Percentiles rank a stretch among this genome's conserved stretches.
Evolutionary conservation across 768 basidiomycete genomes (phyloP).

Genomic region (Suillus ampliporus): DNA sequence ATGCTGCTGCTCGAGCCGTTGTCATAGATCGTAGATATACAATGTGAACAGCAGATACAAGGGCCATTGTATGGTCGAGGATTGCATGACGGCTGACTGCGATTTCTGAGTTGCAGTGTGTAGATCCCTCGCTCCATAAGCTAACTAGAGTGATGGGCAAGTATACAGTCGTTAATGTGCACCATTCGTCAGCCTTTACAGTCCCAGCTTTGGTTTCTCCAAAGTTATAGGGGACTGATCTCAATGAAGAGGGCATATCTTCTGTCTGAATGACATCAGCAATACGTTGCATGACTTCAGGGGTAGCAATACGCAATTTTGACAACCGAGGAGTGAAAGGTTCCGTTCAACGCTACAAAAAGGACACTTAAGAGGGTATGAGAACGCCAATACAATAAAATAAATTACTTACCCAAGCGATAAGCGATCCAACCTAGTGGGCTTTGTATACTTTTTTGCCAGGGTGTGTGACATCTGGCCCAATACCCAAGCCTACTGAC

Average conservation of each 20-base stretch:
- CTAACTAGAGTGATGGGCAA: conserved; percentile 41
- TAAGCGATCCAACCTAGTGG: conserved; percentile 15
- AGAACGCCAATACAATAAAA: neutral
- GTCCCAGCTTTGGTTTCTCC: neutral
- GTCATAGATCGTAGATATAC: conserved; percentile 26
- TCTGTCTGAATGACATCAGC: neutral
- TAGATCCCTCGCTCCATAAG: conserved; percentile 31
- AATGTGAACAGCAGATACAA: conserved; percentile 34
- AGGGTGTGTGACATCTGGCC: neutral
- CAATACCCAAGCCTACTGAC: conserved; percentile 4
- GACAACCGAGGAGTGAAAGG: neutral
- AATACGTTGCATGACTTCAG: neutral
- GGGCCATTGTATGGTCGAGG: conserved; percentile 35
- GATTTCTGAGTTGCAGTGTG: neutral
- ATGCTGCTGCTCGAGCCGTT: conserved; percentile 10
- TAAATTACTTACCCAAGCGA: conserved; percentile 14
- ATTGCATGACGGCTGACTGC: neutral
- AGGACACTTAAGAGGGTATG: neutral
- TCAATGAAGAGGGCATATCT: conserved; percentile 1
- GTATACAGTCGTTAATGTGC: conserved; percentile 32
- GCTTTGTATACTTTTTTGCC: conserved; percentile 4
- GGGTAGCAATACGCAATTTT: neutral
- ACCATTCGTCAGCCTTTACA: conserved; percentile 36
- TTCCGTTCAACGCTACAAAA: neutral
- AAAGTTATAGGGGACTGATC: conserved; percentile 5